These are phyloP conservation scores for Clarireedia monteithiana DNA, from an alignment of 2,329 filamentous ascomycete genomes.

Conservation along the genomic window DNA sequence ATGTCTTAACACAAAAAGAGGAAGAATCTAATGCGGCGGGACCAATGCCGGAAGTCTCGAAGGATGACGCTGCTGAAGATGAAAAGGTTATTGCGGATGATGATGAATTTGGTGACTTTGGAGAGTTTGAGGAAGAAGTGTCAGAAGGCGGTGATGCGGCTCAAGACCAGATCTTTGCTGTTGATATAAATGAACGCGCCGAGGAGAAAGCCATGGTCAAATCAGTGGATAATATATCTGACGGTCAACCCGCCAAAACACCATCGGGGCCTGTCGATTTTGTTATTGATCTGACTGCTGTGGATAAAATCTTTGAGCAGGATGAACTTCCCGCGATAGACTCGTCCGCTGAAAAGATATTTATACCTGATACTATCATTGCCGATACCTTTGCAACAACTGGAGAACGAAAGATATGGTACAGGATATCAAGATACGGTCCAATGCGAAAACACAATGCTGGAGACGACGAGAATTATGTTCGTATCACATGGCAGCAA, in stretches of 20 bases:
- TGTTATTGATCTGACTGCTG: slow-evolving; percentile 16
- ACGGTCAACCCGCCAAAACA: neutral
- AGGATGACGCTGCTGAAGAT: neutral
- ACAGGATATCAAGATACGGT: slow-evolving; percentile 53
- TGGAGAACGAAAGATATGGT: slow-evolving; percentile 57
- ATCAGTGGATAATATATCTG: neutral
- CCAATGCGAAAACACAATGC: slow-evolving; percentile 48
- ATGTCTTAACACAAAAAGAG: slow-evolving; percentile 18
- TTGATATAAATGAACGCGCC: neutral
- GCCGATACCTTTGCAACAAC: slow-evolving; percentile 45
- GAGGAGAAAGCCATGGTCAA: neutral
- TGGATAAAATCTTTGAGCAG: slow-evolving; percentile 24
- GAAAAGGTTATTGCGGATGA: slow-evolving; percentile 9
- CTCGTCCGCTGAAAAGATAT: slow-evolving; percentile 18
- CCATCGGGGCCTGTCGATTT: slow-evolving; percentile 20
- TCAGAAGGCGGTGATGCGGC: slow-evolving; percentile 17
- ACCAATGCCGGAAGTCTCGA: neutral
- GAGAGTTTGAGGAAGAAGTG: slow-evolving; percentile 31
- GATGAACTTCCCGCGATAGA: slow-evolving; percentile 12
- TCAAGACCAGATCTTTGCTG: slow-evolving; percentile 4
- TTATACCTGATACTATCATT: slow-evolving; percentile 23
- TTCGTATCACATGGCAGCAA: slow-evolving; percentile 48
- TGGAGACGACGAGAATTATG: slow-evolving; percentile 52
- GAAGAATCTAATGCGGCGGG: neutral
- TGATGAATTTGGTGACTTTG: slow-evolving; percentile 33